Evolutionary conservation across 805 yeast genomes (phyloP).

Genomic region (Candida taoyuanica): DNA sequence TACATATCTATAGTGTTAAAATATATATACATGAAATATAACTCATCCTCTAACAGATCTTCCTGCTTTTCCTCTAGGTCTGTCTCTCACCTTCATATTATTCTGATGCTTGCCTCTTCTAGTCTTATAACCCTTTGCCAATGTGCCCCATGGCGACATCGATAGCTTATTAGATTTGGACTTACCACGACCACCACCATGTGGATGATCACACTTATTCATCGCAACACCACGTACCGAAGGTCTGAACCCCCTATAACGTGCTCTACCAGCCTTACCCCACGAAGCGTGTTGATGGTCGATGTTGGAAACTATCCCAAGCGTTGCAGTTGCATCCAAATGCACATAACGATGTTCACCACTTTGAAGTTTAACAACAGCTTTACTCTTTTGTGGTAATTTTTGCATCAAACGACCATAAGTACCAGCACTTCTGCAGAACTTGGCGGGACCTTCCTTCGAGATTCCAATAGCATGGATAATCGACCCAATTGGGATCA

Average conservation of each 20-base stretch:
- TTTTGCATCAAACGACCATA: constrained; percentile 86
- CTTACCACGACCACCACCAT: constrained; percentile 99
- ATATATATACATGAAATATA: too few species aligned
- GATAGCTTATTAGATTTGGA: constrained; percentile 93
- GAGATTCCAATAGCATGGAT: constrained; percentile 83
- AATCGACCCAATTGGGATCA: constrained; percentile 94
- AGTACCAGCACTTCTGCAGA: constrained; percentile 93
- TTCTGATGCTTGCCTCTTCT: constrained; percentile 86
- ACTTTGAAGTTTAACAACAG: constrained; percentile 75
- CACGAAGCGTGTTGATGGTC: constrained; percentile 85
- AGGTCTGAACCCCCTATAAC: constrained; percentile 92
- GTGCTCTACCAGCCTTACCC: constrained; percentile 96
- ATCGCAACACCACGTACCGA: constrained; percentile 96
- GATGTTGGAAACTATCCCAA: constrained; percentile 88
- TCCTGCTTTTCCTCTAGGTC: constrained; percentile 70
- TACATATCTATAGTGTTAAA: too few species aligned
- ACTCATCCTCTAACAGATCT: constrained; percentile 21
- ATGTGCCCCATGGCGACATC: constrained; percentile 93
- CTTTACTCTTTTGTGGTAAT: constrained; percentile 62
- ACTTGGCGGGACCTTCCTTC: constrained; percentile 73
- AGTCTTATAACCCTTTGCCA: constrained; percentile 91
- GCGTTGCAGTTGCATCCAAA: constrained; percentile 84
- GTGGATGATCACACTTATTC: constrained; percentile 97
- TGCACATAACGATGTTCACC: constrained; percentile 94
- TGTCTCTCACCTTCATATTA: constrained; percentile 80